These are phyloP conservation scores for Neospermospora avenae DNA, from an alignment of 2,329 filamentous ascomycete genomes.

Conservation along the genomic window DNA sequence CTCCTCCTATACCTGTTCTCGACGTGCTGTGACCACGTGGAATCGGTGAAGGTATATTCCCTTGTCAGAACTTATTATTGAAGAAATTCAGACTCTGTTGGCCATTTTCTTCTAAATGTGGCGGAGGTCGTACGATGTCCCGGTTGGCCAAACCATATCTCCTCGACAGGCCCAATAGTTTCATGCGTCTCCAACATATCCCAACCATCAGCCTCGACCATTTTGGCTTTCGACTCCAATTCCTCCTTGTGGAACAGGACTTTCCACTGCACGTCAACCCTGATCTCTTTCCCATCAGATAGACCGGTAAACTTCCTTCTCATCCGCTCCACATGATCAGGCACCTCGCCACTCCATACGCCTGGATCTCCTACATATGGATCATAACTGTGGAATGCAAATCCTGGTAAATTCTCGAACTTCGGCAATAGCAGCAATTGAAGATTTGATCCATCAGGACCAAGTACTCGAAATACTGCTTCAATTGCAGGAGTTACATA, in stretches of 20 bases:
- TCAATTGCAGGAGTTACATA: constrained; percentile 17
- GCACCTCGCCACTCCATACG: constrained; percentile 11
- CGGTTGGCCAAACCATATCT: neutral
- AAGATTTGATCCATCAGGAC: constrained; percentile 11
- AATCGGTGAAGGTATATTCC: too few relatives aligned
- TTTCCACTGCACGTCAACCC: neutral
- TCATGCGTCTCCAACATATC: constrained; percentile 11
- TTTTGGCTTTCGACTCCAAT: constrained; percentile 4
- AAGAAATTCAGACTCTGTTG: neutral
- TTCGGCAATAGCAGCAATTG: constrained; percentile 7
- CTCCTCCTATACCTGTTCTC: too few relatives aligned
- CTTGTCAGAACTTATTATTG: too few relatives aligned
- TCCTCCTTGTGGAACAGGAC: neutral
- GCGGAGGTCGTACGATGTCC: neutral
- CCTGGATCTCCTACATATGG: neutral
- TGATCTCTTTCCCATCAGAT: constrained; percentile 4
- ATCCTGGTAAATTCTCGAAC: neutral
- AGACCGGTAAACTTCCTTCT: constrained; percentile 8
- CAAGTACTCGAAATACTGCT: constrained; percentile 19
- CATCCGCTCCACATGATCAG: constrained; percentile 13
- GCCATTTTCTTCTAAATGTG: neutral
- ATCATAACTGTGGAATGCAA: neutral
- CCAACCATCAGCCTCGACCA: constrained; percentile 8
- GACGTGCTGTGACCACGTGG: too few relatives aligned
- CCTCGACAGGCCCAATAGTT: constrained; percentile 8